A percentile compares a stretch with the other conserved stretches of the same genome.
These are phyloP conservation scores for Skeletonema menzelii DNA, from an alignment of 108 stramenopile species.

Conservation along the genomic window DNA sequence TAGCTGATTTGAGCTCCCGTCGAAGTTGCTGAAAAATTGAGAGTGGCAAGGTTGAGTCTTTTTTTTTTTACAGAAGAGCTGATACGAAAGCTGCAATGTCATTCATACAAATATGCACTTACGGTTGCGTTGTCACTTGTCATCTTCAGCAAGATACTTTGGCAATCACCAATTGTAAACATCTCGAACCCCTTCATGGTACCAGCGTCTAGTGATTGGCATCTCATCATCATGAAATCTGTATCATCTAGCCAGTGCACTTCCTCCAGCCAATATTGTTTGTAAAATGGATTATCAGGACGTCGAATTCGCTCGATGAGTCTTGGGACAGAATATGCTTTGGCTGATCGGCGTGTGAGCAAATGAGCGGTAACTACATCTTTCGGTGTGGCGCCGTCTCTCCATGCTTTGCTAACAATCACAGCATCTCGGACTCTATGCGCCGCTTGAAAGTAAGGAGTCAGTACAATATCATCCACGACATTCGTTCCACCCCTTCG, in stretches of 20 bases:
- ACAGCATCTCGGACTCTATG: constrained; percentile 85
- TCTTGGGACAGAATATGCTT: constrained; percentile 54
- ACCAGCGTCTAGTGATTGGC: constrained; percentile 78
- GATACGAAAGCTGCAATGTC: neutral
- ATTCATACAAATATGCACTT: constrained; percentile 22
- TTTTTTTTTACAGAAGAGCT: no score
- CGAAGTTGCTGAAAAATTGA: constrained; percentile 53
- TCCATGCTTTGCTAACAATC: constrained; percentile 89
- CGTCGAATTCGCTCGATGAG: constrained; percentile 31
- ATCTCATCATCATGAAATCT: constrained; percentile 69
- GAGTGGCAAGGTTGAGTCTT: no score
- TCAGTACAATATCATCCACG: constrained; percentile 82
- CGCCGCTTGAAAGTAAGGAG: constrained; percentile 65
- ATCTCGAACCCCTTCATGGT: constrained; percentile 83
- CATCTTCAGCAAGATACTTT: constrained; percentile 84
- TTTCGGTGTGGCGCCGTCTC: constrained; percentile 81
- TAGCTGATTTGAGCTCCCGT: constrained; percentile 61
- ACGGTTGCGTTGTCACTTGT: constrained; percentile 76
- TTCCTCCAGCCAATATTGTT: constrained; percentile 63
- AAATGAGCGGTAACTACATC: constrained; percentile 74
- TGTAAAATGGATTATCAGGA: constrained; percentile 15
- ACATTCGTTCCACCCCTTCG: constrained; percentile 76
- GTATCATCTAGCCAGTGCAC: constrained; percentile 81
- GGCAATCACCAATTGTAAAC: constrained; percentile 90
- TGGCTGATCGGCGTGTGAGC: constrained; percentile 66